phyloP scores from a whole-genome alignment of 2,329 filamentous ascomycete species.

The Neopestalotiopsis rosae region DNA sequence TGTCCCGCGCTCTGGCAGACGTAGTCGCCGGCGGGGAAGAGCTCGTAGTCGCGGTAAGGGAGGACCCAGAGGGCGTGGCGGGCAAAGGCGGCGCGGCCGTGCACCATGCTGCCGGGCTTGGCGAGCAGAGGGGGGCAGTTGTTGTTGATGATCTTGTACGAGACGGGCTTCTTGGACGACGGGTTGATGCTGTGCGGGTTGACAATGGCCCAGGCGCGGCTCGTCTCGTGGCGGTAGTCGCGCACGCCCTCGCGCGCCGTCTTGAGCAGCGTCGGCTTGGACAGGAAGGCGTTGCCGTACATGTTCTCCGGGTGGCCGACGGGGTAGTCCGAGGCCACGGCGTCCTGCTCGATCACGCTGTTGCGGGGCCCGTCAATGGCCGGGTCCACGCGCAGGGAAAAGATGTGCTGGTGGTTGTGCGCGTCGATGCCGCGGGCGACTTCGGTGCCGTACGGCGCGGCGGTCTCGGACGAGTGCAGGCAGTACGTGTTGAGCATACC shows the following conservation, averaged over 20 bases:
- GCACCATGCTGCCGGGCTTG: constrained; percentile 47
- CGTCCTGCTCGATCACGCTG: constrained; percentile 61
- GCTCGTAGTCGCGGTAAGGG: constrained; percentile 53
- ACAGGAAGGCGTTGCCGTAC: constrained; percentile 53
- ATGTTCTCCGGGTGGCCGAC: constrained; percentile 44
- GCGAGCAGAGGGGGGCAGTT: constrained; percentile 54
- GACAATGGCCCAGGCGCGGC: constrained; percentile 32
- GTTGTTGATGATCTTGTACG: constrained; percentile 53
- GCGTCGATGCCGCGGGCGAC: constrained; percentile 69
- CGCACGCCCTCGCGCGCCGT: constrained; percentile 53
- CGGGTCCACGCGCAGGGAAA: constrained; percentile 68
- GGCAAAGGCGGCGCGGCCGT: constrained; percentile 50
- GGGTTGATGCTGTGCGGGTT: constrained; percentile 55
- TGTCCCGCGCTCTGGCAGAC: constrained; percentile 58
- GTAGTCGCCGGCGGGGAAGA: constrained; percentile 56
- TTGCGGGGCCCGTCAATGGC: constrained; percentile 55
- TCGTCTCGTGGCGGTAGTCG: constrained; percentile 61
- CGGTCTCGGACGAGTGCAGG: constrained; percentile 24
- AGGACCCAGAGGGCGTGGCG: constrained; percentile 55
- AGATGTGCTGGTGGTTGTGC: constrained; percentile 75
- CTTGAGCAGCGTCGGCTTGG: constrained; percentile 41
- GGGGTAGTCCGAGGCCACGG: constrained; percentile 57
- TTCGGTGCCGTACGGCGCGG: constrained; percentile 58
- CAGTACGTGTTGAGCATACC: constrained; percentile 26
- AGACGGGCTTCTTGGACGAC: constrained; percentile 53